Percentiles rank a stretch among this genome's conserved stretches.
Conservation (phyloP, 1,284 basidiomycete genomes). For the Phenoliferia sp. region DNA sequence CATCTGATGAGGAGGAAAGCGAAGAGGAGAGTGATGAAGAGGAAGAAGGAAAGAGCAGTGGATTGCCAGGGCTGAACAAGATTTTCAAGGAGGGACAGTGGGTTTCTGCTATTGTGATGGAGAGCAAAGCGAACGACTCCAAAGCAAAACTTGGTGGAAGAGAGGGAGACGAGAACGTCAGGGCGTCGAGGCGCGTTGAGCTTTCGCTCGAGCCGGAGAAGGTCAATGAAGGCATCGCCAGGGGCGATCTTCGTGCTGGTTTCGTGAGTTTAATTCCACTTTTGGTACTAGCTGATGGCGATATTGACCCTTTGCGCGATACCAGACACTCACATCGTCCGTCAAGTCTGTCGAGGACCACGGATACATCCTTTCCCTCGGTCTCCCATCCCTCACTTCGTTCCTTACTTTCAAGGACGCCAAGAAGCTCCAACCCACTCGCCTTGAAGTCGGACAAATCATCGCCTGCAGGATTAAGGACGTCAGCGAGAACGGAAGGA, state of each 20-base stretch:
- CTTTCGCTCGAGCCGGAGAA: constrained; percentile 76
- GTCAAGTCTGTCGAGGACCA: constrained; percentile 89
- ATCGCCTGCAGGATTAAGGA: constrained; percentile 39
- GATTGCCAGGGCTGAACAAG: constrained; percentile 50
- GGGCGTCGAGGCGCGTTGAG: constrained; percentile 74
- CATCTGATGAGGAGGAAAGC: constrained; percentile 47
- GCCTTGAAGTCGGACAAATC: constrained; percentile 41
- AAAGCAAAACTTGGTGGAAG: constrained; percentile 20
- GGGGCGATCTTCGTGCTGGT: constrained; percentile 69
- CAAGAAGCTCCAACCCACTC: constrained; percentile 28
- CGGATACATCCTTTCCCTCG: constrained; percentile 85
- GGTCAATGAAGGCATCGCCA: constrained; percentile 77
- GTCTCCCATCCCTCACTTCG: constrained; percentile 54
- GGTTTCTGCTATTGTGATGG: constrained; percentile 70
- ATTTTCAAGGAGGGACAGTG: constrained; percentile 84
- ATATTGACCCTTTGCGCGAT: neutral
- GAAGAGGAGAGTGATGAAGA: constrained; percentile 48
- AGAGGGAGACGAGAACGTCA: constrained; percentile 58
- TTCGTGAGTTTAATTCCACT: constrained; percentile 51
- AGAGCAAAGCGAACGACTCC: constrained; percentile 29
- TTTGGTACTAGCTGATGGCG: neutral
- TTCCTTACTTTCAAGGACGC: constrained; percentile 32
- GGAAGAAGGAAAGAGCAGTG: constrained; percentile 35
- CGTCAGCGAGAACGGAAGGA: constrained; percentile 41
- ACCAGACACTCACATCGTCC: constrained; percentile 66